Percentiles rank a stretch among this genome's conserved stretches.
phyloP scores from a whole-genome alignment of 2,329 filamentous ascomycete species.

The Aspergillus sp. region DNA sequence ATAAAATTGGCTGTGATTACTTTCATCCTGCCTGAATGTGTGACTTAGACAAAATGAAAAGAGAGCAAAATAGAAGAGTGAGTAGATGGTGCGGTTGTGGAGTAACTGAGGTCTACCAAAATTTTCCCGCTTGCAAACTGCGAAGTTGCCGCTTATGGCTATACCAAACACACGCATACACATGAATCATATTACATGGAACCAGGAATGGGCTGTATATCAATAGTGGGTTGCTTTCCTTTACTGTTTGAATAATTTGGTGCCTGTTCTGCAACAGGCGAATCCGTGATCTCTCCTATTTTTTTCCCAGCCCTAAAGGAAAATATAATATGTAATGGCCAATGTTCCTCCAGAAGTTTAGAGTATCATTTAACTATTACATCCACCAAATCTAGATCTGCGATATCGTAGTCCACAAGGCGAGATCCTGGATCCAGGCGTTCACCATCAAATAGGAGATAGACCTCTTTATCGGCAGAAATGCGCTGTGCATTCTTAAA shows the following conservation, averaged over 20 bases:
- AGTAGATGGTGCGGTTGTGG: too few relatives aligned
- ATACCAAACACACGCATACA: too few relatives aligned
- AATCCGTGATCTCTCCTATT: too few relatives aligned
- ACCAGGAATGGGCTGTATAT: too few relatives aligned
- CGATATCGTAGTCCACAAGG: constrained; percentile 61
- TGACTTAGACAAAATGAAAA: not conserved
- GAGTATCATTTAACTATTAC: constrained; percentile 52
- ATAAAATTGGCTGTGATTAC: constrained; percentile 93
- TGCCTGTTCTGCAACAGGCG: too few relatives aligned
- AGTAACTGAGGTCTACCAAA: too few relatives aligned
- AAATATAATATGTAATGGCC: not conserved
- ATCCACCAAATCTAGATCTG: constrained; percentile 67
- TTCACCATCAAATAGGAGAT: constrained; percentile 69
- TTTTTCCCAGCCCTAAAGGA: too few relatives aligned
- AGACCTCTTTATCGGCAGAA: constrained; percentile 45
- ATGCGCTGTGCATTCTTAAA: constrained; percentile 53
- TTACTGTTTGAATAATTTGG: too few relatives aligned
- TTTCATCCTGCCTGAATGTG: constrained; percentile 57
- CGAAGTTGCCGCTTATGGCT: too few relatives aligned
- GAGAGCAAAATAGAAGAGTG: not conserved
- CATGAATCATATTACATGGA: too few relatives aligned
- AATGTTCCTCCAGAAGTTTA: not conserved
- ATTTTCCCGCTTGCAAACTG: too few relatives aligned
- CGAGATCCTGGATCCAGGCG: constrained; percentile 52
- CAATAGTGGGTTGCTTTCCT: too few relatives aligned